phyloP scores from a whole-genome alignment of 2,329 filamentous ascomycete genomes.

The Didymella pomorum region DNA sequence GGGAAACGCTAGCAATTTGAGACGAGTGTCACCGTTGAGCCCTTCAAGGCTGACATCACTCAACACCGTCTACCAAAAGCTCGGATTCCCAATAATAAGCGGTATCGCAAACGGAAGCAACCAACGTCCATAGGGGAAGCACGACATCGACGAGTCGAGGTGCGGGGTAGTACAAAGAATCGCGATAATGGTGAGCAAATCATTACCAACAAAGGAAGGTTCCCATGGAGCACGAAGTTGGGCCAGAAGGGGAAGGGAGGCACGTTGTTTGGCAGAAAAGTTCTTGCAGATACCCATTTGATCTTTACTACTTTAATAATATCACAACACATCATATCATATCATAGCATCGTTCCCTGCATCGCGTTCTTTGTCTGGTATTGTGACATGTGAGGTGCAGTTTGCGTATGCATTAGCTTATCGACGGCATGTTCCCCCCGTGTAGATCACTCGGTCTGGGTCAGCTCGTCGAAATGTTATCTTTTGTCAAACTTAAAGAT shows the following conservation, averaged over 20 bases:
- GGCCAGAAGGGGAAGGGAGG: conserved; percentile 2
- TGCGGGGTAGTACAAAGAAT: conserved; percentile 18
- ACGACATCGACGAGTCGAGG: conserved; percentile 16
- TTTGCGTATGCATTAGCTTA: not conserved
- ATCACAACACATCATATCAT: conserved; percentile 2
- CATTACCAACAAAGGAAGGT: conserved; percentile 10
- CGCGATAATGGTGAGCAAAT: conserved; percentile 4
- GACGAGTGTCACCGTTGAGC: conserved; percentile 4
- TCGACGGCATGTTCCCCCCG: not conserved
- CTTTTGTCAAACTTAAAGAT: not conserved
- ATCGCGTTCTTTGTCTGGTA: not conserved
- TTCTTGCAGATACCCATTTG: conserved; percentile 21
- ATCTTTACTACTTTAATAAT: conserved; percentile 18
- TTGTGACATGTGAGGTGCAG: not conserved
- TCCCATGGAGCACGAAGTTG: not conserved
- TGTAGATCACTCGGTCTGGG: conserved; percentile 1
- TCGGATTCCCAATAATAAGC: conserved; percentile 2
- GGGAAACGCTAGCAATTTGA: conserved; percentile 11
- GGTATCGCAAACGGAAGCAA: conserved; percentile 15
- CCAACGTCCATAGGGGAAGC: conserved; percentile 10
- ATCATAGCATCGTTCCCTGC: not conserved
- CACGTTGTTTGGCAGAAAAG: conserved; percentile 9
- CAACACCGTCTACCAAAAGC: conserved; percentile 11
- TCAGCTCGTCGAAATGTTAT: not conserved
- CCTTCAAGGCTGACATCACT: conserved; percentile 9